Conservation (phyloP, 106 monocot species). For the Apostasia shenzhenica region DNA sequence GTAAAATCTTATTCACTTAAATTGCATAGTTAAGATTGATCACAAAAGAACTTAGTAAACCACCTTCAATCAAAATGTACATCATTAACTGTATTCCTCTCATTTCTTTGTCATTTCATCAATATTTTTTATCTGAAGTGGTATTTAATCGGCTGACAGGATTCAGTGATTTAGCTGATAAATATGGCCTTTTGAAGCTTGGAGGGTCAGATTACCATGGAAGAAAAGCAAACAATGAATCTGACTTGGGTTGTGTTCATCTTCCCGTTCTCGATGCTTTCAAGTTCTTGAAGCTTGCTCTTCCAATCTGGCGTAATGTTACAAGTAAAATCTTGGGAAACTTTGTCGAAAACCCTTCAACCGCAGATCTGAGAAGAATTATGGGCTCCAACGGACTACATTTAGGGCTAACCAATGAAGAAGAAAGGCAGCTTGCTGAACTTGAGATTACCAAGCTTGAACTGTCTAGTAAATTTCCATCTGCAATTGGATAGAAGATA, state of each 20-base stretch:
- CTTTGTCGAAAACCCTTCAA: slow-evolving; percentile 48
- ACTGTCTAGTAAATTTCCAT: slow-evolving; percentile 11
- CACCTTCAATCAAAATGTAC: no score
- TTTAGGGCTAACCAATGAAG: slow-evolving; percentile 46
- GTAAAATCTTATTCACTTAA: no score
- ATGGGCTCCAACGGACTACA: slow-evolving; percentile 35
- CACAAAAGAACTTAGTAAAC: no score
- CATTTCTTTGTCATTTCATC: neutral
- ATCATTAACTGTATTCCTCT: neutral
- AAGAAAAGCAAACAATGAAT: slow-evolving; percentile 59
- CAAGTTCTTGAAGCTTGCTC: slow-evolving; percentile 64
- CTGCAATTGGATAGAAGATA: slow-evolving; percentile 1
- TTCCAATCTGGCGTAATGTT: slow-evolving; percentile 64
- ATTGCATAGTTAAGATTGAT: no score
- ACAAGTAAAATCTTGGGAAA: slow-evolving; percentile 41
- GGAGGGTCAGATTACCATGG: slow-evolving; percentile 99
- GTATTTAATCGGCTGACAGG: slow-evolving; percentile 21
- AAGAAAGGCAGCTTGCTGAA: slow-evolving; percentile 38
- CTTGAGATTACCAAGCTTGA: slow-evolving; percentile 43
- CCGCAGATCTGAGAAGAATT: slow-evolving; percentile 39
- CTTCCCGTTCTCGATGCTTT: slow-evolving; percentile 48
- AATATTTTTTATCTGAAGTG: neutral
- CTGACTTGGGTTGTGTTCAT: slow-evolving; percentile 65
- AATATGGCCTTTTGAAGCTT: slow-evolving; percentile 65
- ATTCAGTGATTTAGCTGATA: slow-evolving; percentile 78